A percentile compares a stretch with the other conserved stretches of the same genome.
phyloP scores from a whole-genome alignment of 2,329 filamentous ascomycete species.

The Passalora sequoiae region DNA sequence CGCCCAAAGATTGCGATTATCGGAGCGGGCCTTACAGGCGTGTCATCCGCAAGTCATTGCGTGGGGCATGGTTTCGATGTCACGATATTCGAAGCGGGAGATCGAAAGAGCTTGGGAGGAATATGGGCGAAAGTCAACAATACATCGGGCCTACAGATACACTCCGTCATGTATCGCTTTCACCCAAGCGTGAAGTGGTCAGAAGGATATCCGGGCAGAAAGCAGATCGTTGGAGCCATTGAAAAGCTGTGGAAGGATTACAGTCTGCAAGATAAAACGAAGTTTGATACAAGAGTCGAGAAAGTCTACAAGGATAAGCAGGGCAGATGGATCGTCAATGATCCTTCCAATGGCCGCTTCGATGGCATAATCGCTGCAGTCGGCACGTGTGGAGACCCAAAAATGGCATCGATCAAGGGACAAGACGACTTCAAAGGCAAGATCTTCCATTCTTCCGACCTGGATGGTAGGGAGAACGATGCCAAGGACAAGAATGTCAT shows the following conservation, averaged over 20 bases:
- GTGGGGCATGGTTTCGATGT: slow-evolving; percentile 82
- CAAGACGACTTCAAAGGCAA: slow-evolving; percentile 67
- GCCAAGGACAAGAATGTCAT: slow-evolving; percentile 67
- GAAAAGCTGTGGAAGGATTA: slow-evolving; percentile 70
- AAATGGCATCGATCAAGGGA: slow-evolving; percentile 65
- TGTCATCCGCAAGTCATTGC: slow-evolving; percentile 75
- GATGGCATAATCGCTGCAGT: slow-evolving; percentile 74
- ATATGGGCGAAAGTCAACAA: slow-evolving; percentile 51
- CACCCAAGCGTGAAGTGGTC: slow-evolving; percentile 73
- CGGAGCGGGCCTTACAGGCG: slow-evolving; percentile 58
- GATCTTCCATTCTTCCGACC: slow-evolving; percentile 68
- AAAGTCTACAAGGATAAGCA: slow-evolving; percentile 63
- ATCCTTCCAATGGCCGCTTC: slow-evolving; percentile 64
- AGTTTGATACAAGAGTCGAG: slow-evolving; percentile 65
- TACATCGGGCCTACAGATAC: slow-evolving; percentile 76
- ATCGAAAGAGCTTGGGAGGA: slow-evolving; percentile 53
- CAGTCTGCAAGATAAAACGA: slow-evolving; percentile 63
- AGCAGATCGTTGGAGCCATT: slow-evolving; percentile 70
- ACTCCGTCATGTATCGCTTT: slow-evolving; percentile 83
- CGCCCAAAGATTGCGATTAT: slow-evolving; percentile 54
- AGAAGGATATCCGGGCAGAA: slow-evolving; percentile 68
- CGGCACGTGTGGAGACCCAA: slow-evolving; percentile 74
- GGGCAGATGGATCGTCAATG: slow-evolving; percentile 73
- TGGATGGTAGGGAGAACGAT: slow-evolving; percentile 65
- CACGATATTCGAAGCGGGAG: slow-evolving; percentile 68